Conservation (phyloP, 176 grass and related monocot species). For the Oryza nivara region DNA sequence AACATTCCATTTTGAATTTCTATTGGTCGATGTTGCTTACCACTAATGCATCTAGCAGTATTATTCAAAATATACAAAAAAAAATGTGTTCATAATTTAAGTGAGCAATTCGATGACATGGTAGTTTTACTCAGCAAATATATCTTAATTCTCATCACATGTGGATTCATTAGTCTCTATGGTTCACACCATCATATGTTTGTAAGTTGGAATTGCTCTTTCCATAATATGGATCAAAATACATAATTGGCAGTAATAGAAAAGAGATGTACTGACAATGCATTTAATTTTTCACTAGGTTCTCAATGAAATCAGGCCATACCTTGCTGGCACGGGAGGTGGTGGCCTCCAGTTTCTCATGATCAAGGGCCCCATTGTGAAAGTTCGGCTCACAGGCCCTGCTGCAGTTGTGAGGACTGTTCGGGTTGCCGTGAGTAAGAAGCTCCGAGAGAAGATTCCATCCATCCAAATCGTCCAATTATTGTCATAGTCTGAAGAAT, state of each 20-base stretch:
- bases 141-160: neutral
- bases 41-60: too few relatives aligned
- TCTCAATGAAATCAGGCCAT: conserved; percentile 79
- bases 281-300: conserved; percentile 42
- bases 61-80: too few relatives aligned
- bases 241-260: neutral
- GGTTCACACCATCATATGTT: neutral
- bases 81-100: neutral
- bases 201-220: neutral
- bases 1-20: neutral
- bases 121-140: neutral
- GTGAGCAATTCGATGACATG: neutral
- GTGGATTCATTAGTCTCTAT: neutral
- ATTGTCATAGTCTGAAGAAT: conserved; percentile 35
- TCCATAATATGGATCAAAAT: neutral
- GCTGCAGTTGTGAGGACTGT: conserved; percentile 79
- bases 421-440: conserved; percentile 66
- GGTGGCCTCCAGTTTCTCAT: conserved; percentile 61
- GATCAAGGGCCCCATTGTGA: conserved; percentile 58
- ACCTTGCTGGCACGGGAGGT: conserved; percentile 73
- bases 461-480: conserved; percentile 63
- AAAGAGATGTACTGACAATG: neutral
- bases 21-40: too few relatives aligned
- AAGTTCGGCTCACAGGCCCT: conserved; percentile 62
- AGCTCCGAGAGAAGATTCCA: conserved; percentile 86